Percentiles rank a stretch among this genome's conserved stretches.
Conservation (phyloP, 1,284 basidiomycete genomes). For the Pyrrhoderma noxium region DNA sequence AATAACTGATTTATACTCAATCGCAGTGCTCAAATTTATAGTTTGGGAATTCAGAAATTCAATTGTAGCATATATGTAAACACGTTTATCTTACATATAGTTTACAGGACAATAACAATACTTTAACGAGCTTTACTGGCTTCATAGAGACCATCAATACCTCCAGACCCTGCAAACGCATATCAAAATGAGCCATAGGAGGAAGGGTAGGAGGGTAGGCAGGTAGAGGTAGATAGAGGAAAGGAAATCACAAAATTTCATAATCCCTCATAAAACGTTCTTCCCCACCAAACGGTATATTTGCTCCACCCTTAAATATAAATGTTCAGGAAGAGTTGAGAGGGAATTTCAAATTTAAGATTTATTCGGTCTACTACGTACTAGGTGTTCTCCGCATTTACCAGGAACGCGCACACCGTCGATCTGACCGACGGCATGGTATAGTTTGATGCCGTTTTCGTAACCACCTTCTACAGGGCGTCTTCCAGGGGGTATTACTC, state of each 20-base stretch:
- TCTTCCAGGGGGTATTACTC: too few species aligned
- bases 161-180: slow-evolving; percentile 8
- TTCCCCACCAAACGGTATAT: slow-evolving; percentile 32
- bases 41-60: too few species aligned
- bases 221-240: neutral
- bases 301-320: slow-evolving; percentile 33
- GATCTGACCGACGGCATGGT: slow-evolving; percentile 46
- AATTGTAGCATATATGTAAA: too few species aligned
- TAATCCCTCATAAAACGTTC: slow-evolving; percentile 45
- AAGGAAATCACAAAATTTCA: slow-evolving; percentile 47
- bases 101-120: neutral
- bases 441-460: too few species aligned
- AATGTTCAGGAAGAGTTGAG: neutral
- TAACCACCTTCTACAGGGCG: too few species aligned
- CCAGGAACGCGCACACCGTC: slow-evolving; percentile 51
- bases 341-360: too few species aligned
- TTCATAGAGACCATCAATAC: neutral
- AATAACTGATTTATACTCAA: too few species aligned
- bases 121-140: neutral
- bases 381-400: slow-evolving; percentile 64
- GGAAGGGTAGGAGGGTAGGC: neutral
- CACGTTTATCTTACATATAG: too few species aligned
- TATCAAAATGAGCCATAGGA: neutral
- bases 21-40: too few species aligned
- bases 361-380: too few species aligned